Evolutionary conservation across 169 alveolate species (phyloP).

Genomic region (Pseudocohnilembus persalinus): DNA sequence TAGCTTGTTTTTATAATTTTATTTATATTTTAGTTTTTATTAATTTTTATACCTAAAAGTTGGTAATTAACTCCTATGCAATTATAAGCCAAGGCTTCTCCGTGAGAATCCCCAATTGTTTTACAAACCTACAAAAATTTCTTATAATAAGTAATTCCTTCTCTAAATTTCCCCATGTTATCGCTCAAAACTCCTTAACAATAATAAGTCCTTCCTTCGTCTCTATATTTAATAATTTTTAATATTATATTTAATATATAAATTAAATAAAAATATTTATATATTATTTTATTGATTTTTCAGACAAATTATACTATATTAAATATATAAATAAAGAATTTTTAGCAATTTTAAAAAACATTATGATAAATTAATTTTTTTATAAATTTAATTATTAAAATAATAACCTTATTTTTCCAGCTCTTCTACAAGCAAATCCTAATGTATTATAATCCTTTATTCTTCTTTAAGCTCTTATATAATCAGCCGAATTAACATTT

Average conservation of each 20-base stretch:
- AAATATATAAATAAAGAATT: too few species aligned
- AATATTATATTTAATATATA: too few species aligned
- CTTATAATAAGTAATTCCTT: conserved; percentile 64
- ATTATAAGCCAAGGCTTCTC: conserved; percentile 79
- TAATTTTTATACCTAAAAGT: conserved; percentile 55
- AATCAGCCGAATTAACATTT: conserved; percentile 1
- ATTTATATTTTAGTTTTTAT: too few species aligned
- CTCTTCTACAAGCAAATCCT: conserved; percentile 82
- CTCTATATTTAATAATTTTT: too few species aligned
- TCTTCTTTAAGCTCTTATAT: conserved; percentile 54
- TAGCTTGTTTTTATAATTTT: too few species aligned
- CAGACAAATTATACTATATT: too few species aligned
- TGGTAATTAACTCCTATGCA: conserved; percentile 82
- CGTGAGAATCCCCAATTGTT: conserved; percentile 77
- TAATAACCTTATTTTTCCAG: conserved; percentile 54
- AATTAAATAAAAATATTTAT: too few species aligned
- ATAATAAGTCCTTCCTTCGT: conserved; percentile 85
- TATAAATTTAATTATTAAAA: too few species aligned
- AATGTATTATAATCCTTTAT: conserved; percentile 70
- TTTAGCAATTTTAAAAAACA: too few species aligned
- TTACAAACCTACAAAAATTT: conserved; percentile 67
- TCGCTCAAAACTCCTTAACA: conserved; percentile 76
- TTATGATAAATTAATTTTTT: too few species aligned
- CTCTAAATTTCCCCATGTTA: conserved; percentile 64
- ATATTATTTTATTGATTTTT: too few species aligned